Base-by-base conservation (phyloP, 768 basidiomycete genomes). In the Phlebiopsis flavidoalba region DNA sequence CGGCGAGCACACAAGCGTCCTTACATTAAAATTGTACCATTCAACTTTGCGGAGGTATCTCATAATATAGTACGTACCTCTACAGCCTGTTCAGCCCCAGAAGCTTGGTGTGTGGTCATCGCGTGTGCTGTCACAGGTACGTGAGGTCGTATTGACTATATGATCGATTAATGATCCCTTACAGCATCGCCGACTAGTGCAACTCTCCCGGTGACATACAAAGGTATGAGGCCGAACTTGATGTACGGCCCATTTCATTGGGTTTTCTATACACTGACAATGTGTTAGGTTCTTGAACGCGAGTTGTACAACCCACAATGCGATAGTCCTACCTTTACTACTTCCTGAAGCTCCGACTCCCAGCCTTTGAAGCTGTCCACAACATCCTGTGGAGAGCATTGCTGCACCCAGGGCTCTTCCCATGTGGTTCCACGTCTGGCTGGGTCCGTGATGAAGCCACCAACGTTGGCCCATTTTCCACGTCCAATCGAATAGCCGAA, bases 381-480 rank as follows among this genome's bases (percentile, higher is more conserved):
- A 10, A 74, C 22, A 31, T 74, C 73, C 8, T 67, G 56, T 10
- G 49, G 46, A 19, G 63, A 22, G 48, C 67, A 66, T 3, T 69
- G 65, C 10, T 48, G 60, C 1, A 72, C 71, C 71, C 71, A 74
- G 1, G 65, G 65, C 8, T 64, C 68, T 17, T 63, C 59, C 52
- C 66, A 67, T 2, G 22, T 7, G 5, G 66, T 59, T 22, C 73
- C 70, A 58, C 77, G 71, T 36, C 73, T 70, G 35, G 74, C 63
- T 15, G 74, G 73, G 12, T 77, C 61, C 26, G 77, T 77, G 6
- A 74, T 67, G 59, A 79, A 74, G 0, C 76, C 74, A 22, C 80
- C 79, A 12, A 81, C 73, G 62, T 83, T 82, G 33, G 79, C 73
- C 17, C 79, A 65, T 24, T 71, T 74, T 0, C 77, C 76, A 59